Percentiles rank a stretch among this genome's conserved stretches.
These are phyloP conservation scores for Sclerotinia borealis DNA, from an alignment of 2,329 filamentous ascomycete species.

Conservation along the genomic window DNA sequence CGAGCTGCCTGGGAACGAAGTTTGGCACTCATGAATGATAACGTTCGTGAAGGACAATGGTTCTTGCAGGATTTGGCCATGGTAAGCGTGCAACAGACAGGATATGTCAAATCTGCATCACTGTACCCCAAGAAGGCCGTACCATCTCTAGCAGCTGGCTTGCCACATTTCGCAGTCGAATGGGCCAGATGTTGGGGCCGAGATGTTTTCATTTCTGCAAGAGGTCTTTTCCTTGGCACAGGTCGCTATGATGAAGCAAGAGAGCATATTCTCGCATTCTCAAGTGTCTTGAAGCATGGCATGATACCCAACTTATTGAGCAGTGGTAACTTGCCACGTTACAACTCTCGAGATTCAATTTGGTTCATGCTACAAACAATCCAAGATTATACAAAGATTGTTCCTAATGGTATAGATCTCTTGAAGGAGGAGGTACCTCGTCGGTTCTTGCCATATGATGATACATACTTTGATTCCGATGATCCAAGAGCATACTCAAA, in stretches of 20 bases:
- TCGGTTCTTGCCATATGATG: constrained; percentile 90
- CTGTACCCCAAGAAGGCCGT: constrained; percentile 81
- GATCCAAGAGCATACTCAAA: constrained; percentile 82
- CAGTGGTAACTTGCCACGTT: constrained; percentile 77
- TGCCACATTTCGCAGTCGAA: constrained; percentile 88
- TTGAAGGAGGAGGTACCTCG: constrained; percentile 72
- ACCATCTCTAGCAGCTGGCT: constrained; percentile 80
- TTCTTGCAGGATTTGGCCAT: constrained; percentile 86
- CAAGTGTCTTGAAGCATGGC: constrained; percentile 92
- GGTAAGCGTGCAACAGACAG: constrained; percentile 87
- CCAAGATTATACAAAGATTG: constrained; percentile 83
- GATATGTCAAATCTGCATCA: constrained; percentile 82
- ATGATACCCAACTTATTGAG: constrained; percentile 95
- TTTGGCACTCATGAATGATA: constrained; percentile 71
- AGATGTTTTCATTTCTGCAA: constrained; percentile 92
- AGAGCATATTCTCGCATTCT: constrained; percentile 92
- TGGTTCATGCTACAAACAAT: constrained; percentile 98
- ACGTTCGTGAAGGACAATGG: constrained; percentile 73
- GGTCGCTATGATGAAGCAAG: constrained; percentile 82
- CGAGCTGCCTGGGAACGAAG: constrained; percentile 73
- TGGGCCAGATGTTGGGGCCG: constrained; percentile 98
- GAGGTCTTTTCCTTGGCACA: constrained; percentile 86
- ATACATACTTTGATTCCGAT: constrained; percentile 82
- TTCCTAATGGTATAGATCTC: constrained; percentile 67
- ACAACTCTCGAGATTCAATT: constrained; percentile 92